Evolutionary conservation across 2,329 filamentous ascomycete species (phyloP).

Genomic region (Aulographum hederae): DNA sequence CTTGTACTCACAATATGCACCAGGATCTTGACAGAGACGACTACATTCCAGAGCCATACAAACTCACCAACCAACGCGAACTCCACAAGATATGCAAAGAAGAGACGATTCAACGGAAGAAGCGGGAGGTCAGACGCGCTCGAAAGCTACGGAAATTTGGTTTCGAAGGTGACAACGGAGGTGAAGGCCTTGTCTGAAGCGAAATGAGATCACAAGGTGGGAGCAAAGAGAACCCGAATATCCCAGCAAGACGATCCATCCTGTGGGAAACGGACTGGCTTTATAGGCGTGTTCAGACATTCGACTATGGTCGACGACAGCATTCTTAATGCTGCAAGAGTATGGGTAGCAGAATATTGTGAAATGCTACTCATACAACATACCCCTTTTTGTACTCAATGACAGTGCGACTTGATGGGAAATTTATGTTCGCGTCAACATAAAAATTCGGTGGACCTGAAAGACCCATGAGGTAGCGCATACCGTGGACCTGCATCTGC

Average conservation of each 20-base stretch:
- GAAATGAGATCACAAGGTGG: background rate
- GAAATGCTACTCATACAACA: constrained; percentile 5
- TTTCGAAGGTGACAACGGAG: constrained; percentile 4
- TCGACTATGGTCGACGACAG: background rate
- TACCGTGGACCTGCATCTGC: too few relatives aligned
- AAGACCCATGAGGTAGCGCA: too few relatives aligned
- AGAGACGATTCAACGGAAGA: constrained; percentile 54
- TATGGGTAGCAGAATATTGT: constrained; percentile 4
- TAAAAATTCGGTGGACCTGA: too few relatives aligned
- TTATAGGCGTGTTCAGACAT: too few relatives aligned
- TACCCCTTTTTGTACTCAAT: too few relatives aligned
- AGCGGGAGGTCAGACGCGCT: constrained; percentile 17
- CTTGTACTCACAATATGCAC: too few relatives aligned
- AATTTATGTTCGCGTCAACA: too few relatives aligned
- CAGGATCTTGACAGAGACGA: constrained; percentile 89
- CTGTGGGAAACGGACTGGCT: too few relatives aligned
- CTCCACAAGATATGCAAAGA: constrained; percentile 55
- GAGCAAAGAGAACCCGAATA: background rate
- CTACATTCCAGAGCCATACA: constrained; percentile 54
- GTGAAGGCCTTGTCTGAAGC: constrained; percentile 3
- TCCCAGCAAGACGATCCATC: too few relatives aligned
- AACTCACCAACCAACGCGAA: constrained; percentile 47
- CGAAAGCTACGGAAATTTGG: constrained; percentile 2
- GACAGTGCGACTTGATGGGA: too few relatives aligned
- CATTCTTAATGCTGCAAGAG: background rate